Conservation (phyloP, 2,329 filamentous ascomycete genomes). For the Elsinoe ampelina region DNA sequence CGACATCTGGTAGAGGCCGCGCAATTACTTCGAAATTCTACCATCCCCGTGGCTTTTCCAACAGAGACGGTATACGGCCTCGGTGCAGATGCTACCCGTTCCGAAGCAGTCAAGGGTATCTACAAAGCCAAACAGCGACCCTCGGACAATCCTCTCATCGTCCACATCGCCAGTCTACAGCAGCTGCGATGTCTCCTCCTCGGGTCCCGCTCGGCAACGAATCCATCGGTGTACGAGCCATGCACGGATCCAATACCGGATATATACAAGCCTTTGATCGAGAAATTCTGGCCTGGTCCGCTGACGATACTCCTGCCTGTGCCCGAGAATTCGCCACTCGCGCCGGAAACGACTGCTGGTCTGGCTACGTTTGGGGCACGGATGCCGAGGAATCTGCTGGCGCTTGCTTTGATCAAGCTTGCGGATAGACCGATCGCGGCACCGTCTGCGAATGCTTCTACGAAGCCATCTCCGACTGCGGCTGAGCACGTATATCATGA, state of each 20-base stretch:
- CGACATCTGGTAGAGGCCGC: slow-evolving; percentile 56
- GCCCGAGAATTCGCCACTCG: slow-evolving; percentile 59
- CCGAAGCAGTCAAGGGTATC: slow-evolving; percentile 76
- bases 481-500: slow-evolving; percentile 86
- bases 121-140: slow-evolving; percentile 84
- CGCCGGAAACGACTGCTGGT: slow-evolving; percentile 84
- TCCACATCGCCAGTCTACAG: slow-evolving; percentile 73
- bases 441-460: slow-evolving; percentile 90
- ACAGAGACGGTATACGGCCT: slow-evolving; percentile 97
- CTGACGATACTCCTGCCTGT: slow-evolving; percentile 82
- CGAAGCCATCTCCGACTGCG: slow-evolving; percentile 81
- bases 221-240: slow-evolving; percentile 21
- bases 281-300: slow-evolving; percentile 87
- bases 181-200: slow-evolving; percentile 60
- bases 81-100: slow-evolving; percentile 88
- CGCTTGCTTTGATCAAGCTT: slow-evolving; percentile 74
- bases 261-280: slow-evolving; percentile 70
- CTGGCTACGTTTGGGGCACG: slow-evolving; percentile 78
- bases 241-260: slow-evolving; percentile 50
- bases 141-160: slow-evolving; percentile 89
- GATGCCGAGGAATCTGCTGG: slow-evolving; percentile 79
- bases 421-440: slow-evolving; percentile 73
- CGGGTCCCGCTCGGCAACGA: slow-evolving; percentile 13
- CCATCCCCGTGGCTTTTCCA: slow-evolving; percentile 83
- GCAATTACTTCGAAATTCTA: slow-evolving; percentile 51